Conservation (phyloP, 768 basidiomycete species). For the Termitomyces sp. region DNA sequence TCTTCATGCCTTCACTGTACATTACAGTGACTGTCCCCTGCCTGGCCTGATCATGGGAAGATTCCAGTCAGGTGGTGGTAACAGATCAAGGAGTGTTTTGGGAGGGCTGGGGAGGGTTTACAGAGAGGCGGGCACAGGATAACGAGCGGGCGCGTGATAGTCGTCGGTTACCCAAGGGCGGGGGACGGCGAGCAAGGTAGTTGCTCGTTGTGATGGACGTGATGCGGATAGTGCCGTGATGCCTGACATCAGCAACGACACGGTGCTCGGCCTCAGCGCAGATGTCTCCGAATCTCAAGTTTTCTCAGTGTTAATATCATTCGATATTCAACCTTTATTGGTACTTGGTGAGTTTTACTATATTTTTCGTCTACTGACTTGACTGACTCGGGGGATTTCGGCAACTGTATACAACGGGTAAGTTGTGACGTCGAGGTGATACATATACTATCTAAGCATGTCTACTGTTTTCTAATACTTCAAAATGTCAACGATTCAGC, state of each 20-base stretch:
- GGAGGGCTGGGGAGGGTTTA: background rate
- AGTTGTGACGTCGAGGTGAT: background rate
- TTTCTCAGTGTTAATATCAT: background rate
- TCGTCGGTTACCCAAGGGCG: background rate
- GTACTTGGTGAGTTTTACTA: background rate
- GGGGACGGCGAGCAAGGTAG: background rate
- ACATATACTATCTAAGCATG: too few relatives aligned
- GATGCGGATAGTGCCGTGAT: background rate
- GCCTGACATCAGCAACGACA: background rate
- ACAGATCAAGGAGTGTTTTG: too few relatives aligned
- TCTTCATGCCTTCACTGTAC: too few relatives aligned
- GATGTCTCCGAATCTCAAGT: background rate
- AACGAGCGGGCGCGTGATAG: background rate
- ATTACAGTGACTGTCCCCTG: too few relatives aligned
- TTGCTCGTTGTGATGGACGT: background rate
- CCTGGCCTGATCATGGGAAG: too few relatives aligned
- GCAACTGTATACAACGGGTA: too few relatives aligned
- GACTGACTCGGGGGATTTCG: background rate
- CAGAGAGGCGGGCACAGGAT: background rate
- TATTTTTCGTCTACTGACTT: background rate
- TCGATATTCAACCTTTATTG: background rate
- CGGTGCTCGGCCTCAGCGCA: background rate
- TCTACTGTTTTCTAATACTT: too few relatives aligned
- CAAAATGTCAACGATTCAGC: too few relatives aligned
- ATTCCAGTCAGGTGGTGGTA: too few relatives aligned